Base-by-base conservation (phyloP, 2,329 filamentous ascomycete genomes). In the Aspergillus sp. region DNA sequence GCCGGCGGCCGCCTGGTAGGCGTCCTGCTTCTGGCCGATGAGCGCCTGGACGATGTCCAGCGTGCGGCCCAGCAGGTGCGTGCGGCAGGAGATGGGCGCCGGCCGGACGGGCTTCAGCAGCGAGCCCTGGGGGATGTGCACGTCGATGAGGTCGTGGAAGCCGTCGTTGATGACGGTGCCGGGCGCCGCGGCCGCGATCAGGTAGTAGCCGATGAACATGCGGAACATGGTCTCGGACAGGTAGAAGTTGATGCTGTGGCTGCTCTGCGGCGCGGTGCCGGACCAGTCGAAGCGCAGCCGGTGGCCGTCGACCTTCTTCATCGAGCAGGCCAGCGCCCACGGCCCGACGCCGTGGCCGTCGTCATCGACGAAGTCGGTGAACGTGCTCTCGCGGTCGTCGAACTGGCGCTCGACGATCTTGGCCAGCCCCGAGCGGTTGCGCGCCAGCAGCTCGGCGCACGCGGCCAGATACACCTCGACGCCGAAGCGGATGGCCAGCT, bases 21-120 rank as follows among this genome's bases (percentile, higher is more conserved):
- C 64, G 4, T 66, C 59, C 47, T 74, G 69, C 42, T 69, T 67
- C 52, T 75, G 71, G 4, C 73, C 73, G 51, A 76, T 72, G 1
- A 76, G 63, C 0, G 73, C 73, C 50, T 76, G 72, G 41, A 76
- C 64, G n/a, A 75, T 66, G 47, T 76, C 73, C 62, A 76, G 66
- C 0, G 73, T 65, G 0, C 73, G 63, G 1, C 73, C 73, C 1
- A 76, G 62, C 4, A 76, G 56, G 51, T 76, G 73, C 0, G 73
- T 76, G 1, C 73, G 61, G 51, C 73, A 76, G 30, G 66, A 70
- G 5, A 76, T 58, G 0, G 72, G 69, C 3, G 73, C 73, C 4
- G 73, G 73, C 0, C 73, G 66, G 2, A 75, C 65, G 0, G 73
- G 73, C 8, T 69, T 69, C 1, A 76, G 59, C 1, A 76, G 67